phyloP scores from a whole-genome alignment of 805 yeast species.

The Zygosaccharomyces rouxii region DNA sequence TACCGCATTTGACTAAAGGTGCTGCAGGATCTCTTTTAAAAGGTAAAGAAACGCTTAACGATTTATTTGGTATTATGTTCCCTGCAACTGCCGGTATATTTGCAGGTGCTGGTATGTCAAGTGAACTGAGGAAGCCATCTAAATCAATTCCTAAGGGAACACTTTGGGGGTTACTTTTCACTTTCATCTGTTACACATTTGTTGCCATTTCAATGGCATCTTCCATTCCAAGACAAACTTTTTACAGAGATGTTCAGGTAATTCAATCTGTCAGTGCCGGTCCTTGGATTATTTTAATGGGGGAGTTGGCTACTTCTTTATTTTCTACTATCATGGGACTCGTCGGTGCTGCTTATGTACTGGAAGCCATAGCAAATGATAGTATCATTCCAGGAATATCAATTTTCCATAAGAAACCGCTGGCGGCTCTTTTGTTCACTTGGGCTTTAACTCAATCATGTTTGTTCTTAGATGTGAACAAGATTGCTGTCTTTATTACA shows the following conservation, averaged over 20 bases:
- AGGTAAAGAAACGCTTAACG: slow-evolving; percentile 69
- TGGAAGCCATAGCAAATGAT: slow-evolving; percentile 90
- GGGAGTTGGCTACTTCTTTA: slow-evolving; percentile 88
- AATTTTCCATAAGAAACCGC: slow-evolving; percentile 60
- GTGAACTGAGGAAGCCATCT: slow-evolving; percentile 82
- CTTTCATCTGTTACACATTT: slow-evolving; percentile 70
- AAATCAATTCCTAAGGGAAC: slow-evolving; percentile 93
- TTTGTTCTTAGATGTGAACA: slow-evolving; percentile 83
- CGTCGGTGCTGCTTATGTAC: slow-evolving; percentile 88
- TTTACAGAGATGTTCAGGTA: slow-evolving; percentile 76
- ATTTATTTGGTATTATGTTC: slow-evolving; percentile 90
- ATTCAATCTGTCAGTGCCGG: slow-evolving; percentile 75
- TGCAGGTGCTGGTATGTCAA: slow-evolving; percentile 99
- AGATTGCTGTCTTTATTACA: slow-evolving; percentile 90
- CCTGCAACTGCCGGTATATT: slow-evolving; percentile 98
- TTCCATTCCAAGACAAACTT: slow-evolving; percentile 72
- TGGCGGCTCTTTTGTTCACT: slow-evolving; percentile 63
- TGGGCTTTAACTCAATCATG: slow-evolving; percentile 83
- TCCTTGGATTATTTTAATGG: slow-evolving; percentile 65
- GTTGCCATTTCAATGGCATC: slow-evolving; percentile 80
- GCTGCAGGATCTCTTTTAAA: slow-evolving; percentile 82
- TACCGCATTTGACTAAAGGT: slow-evolving; percentile 78
- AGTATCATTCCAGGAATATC: slow-evolving; percentile 76
- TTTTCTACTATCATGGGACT: slow-evolving; percentile 94
- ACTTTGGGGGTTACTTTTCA: slow-evolving; percentile 69